phyloP scores from a whole-genome alignment of 495 filamentous ascomycete species.

The Staphylotrichum longicolle region DNA sequence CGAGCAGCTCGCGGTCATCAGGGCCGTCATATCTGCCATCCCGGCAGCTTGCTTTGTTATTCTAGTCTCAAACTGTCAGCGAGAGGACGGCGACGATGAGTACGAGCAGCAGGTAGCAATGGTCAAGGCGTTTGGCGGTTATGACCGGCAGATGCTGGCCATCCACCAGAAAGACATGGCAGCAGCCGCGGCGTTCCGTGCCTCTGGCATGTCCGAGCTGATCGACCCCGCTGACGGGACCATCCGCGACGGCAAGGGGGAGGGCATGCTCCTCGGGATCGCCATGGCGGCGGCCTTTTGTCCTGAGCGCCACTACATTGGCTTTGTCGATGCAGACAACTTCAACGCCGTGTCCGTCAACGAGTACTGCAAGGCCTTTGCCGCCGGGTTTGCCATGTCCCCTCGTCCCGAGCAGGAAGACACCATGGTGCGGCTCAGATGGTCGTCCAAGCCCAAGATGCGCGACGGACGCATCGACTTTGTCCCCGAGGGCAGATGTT shows the following conservation, averaged over 20 bases:
- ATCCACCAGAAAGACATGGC: slow-evolving; percentile 33
- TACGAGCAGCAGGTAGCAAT: slow-evolving; percentile 23
- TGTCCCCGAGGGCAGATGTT: slow-evolving; percentile 29
- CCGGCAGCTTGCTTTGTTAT: slow-evolving; percentile 27
- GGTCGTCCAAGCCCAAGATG: slow-evolving; percentile 35
- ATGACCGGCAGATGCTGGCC: slow-evolving; percentile 17
- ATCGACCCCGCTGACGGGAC: slow-evolving; percentile 6
- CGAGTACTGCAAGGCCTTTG: slow-evolving; percentile 34
- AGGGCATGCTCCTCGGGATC: slow-evolving; percentile 36
- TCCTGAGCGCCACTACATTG: slow-evolving; percentile 26
- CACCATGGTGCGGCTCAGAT: slow-evolving; percentile 33
- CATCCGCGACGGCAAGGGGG: slow-evolving; percentile 35
- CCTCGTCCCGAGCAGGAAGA: slow-evolving; percentile 15
- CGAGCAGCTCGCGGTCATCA: slow-evolving; percentile 22
- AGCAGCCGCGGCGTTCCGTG: slow-evolving; percentile 23
- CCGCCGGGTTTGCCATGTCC: slow-evolving; percentile 31
- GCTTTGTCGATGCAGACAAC: slow-evolving; percentile 38
- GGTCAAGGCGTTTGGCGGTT: slow-evolving; percentile 16
- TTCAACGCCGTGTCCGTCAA: slow-evolving; percentile 21
- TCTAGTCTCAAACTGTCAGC: slow-evolving; percentile 32
- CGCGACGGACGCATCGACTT: slow-evolving; percentile 19
- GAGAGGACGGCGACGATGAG: slow-evolving; percentile 6
- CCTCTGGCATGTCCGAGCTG: slow-evolving; percentile 23
- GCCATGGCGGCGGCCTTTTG: slow-evolving; percentile 27
- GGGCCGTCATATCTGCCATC: slow-evolving; percentile 27